A percentile compares a stretch with the other conserved stretches of the same genome.
phyloP scores from a whole-genome alignment of 2,329 filamentous ascomycete genomes.

The Pleomassaria siparia region DNA sequence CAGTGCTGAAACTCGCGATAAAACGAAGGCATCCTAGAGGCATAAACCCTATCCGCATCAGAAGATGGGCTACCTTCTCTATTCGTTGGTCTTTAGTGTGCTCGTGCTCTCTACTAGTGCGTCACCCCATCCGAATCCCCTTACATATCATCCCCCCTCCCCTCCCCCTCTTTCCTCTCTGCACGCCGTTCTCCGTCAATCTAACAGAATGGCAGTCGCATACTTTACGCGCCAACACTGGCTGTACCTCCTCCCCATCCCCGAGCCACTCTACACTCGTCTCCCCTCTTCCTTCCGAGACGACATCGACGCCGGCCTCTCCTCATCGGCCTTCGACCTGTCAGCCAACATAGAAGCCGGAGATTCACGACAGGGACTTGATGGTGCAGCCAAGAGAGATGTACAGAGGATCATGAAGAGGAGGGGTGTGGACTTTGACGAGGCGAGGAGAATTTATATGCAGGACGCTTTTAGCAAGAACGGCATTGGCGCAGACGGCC shows the following conservation, averaged over 20 bases:
- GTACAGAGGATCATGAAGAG: conserved; percentile 90
- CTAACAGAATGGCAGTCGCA: too few relatives aligned
- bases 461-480: conserved; percentile 84
- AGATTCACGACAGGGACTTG: conserved; percentile 78
- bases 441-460: conserved; percentile 83
- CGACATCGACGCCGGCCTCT: conserved; percentile 87
- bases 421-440: conserved; percentile 80
- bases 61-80: conserved; percentile 78
- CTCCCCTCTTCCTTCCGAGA: conserved; percentile 76
- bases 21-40: conserved; percentile 1
- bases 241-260: conserved; percentile 67
- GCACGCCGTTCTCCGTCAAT: too few relatives aligned
- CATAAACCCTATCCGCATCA: conserved; percentile 15
- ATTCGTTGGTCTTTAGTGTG: conserved; percentile 70
- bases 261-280: conserved; percentile 70
- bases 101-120: conserved; percentile 71
- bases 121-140: conserved; percentile 12
- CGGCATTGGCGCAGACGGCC: conserved; percentile 83
- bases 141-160: conserved; percentile 8
- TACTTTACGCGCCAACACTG: conserved; percentile 81
- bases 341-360: conserved; percentile 75
- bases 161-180: too few relatives aligned
- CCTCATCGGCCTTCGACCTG: conserved; percentile 81
- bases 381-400: conserved; percentile 77
- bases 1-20: conserved; percentile 3